These are phyloP conservation scores for Trichosporon coremiiforme DNA, from an alignment of 1,284 basidiomycete species.

Conservation along the genomic window DNA sequence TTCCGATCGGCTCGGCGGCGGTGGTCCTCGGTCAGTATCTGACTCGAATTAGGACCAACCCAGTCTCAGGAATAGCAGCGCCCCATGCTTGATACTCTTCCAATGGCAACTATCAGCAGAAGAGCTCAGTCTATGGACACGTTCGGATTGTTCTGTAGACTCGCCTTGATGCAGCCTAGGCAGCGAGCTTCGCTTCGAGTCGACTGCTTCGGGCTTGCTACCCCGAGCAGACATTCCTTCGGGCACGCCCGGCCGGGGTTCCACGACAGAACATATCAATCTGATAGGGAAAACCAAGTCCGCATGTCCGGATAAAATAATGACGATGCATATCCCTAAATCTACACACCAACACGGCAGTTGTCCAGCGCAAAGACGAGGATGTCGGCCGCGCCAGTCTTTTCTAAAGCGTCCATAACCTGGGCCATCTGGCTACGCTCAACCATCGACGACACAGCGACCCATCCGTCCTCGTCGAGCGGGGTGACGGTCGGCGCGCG, in stretches of 20 bases:
- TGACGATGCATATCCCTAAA: not conserved
- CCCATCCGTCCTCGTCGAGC: conserved; percentile 78
- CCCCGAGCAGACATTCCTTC: not conserved
- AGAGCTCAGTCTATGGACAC: not conserved
- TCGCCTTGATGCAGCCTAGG: too few species aligned
- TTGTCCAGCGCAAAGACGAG: conserved; percentile 88
- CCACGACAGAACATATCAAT: not conserved
- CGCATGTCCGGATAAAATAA: not conserved
- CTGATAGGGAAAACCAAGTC: not conserved
- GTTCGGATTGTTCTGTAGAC: not conserved
- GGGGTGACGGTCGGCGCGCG: conserved; percentile 87
- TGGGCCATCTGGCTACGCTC: conserved; percentile 78
- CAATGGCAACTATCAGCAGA: not conserved
- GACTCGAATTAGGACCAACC: not conserved
- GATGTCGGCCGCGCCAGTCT: conserved; percentile 84
- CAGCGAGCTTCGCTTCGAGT: not conserved
- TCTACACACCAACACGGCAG: conserved; percentile 74
- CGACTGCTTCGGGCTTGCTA: not conserved
- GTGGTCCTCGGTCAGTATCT: not conserved
- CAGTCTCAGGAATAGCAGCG: not conserved
- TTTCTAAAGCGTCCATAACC: conserved; percentile 87
- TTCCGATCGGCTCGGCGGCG: not conserved
- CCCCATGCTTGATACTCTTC: not conserved
- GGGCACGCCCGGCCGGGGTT: too few species aligned
- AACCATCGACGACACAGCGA: conserved; percentile 91